Conservation (phyloP, 306 rosid genomes). For the Cicer yamashitae region DNA sequence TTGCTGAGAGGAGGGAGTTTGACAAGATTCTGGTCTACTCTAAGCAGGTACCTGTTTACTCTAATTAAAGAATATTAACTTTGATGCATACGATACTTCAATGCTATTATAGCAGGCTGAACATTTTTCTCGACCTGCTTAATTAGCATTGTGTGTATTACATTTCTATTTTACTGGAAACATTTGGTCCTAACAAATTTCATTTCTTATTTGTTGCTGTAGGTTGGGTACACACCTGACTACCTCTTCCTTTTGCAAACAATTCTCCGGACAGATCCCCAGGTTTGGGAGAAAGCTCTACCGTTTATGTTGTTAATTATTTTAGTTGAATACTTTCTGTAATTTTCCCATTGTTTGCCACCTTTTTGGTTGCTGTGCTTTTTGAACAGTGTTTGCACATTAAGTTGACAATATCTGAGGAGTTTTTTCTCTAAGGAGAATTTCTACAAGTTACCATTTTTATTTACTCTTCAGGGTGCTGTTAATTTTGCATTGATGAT, state of each 20-base stretch:
- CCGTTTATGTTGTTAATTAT: slow-evolving; percentile 29
- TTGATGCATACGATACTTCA: slow-evolving; percentile 35
- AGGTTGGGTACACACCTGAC: slow-evolving; percentile 99
- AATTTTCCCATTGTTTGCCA: slow-evolving; percentile 14
- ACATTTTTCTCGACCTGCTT: slow-evolving; percentile 16
- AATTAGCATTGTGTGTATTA: slow-evolving; percentile 5
- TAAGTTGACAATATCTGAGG: slow-evolving; percentile 15
- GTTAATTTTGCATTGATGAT: slow-evolving; percentile 99
- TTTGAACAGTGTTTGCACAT: slow-evolving; percentile 21
- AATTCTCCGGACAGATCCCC: slow-evolving; percentile 96
- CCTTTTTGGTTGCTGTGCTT: slow-evolving; percentile 9
- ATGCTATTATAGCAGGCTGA: slow-evolving; percentile 5
- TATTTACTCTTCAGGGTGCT: slow-evolving; percentile 76
- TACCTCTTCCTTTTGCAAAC: slow-evolving; percentile 97
- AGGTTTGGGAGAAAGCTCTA: slow-evolving; percentile 60
- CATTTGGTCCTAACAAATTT: slow-evolving; percentile 43
- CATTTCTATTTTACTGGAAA: slow-evolving; percentile 31
- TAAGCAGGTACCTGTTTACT: slow-evolving; percentile 75
- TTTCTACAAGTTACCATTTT: slow-evolving; percentile 29
- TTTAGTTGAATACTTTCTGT: slow-evolving; percentile 30
- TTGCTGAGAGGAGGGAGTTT: slow-evolving; percentile 99
- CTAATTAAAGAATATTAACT: slow-evolving; percentile 13
- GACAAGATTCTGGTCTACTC: slow-evolving; percentile 95
- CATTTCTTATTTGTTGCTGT: slow-evolving; percentile 48
- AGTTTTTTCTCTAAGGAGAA: not conserved